Conservation (phyloP, 768 basidiomycete species). For the Pisolithus marmoratus region DNA sequence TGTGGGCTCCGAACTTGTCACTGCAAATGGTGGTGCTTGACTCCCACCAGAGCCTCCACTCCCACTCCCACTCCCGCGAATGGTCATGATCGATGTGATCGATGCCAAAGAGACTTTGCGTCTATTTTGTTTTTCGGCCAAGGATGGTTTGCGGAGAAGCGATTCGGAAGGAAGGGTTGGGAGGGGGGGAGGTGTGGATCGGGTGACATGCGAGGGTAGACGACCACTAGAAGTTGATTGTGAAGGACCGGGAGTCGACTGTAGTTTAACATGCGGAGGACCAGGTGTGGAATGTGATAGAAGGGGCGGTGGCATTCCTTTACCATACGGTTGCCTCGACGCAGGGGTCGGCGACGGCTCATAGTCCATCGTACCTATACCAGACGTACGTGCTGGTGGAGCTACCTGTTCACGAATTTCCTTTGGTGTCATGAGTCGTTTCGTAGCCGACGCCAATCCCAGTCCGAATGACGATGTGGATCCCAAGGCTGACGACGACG, state of each 20-base stretch:
- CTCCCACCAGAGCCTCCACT: too few relatives aligned
- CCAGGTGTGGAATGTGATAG: slow-evolving; percentile 29
- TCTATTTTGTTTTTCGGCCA: slow-evolving; percentile 25
- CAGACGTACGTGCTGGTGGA: slow-evolving; percentile 6
- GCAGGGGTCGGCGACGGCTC: slow-evolving; percentile 45
- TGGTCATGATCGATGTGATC: slow-evolving; percentile 37
- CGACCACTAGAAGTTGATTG: too few relatives aligned
- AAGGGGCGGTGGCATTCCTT: background rate
- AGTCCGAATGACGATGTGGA: too few relatives aligned
- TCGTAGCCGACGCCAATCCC: slow-evolving; percentile 21
- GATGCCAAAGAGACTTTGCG: slow-evolving; percentile 42
- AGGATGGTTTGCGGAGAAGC: slow-evolving; percentile 20
- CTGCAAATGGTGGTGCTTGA: slow-evolving; percentile 36
- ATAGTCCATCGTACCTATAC: slow-evolving; percentile 26
- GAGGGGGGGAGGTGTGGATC: slow-evolving; percentile 50
- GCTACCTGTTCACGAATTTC: slow-evolving; percentile 43
- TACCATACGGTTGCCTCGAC: slow-evolving; percentile 23
- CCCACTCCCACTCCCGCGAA: slow-evolving; percentile 29
- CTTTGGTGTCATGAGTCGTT: slow-evolving; percentile 53
- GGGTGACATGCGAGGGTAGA: too few relatives aligned
- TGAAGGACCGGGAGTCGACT: too few relatives aligned
- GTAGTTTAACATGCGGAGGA: too few relatives aligned
- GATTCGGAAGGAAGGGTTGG: slow-evolving; percentile 58
- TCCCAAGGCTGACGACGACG: background rate
- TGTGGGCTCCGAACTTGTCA: slow-evolving; percentile 53